Base-by-base conservation (phyloP, 2,329 filamentous ascomycete genomes). In the Colletotrichum somersetense region DNA sequence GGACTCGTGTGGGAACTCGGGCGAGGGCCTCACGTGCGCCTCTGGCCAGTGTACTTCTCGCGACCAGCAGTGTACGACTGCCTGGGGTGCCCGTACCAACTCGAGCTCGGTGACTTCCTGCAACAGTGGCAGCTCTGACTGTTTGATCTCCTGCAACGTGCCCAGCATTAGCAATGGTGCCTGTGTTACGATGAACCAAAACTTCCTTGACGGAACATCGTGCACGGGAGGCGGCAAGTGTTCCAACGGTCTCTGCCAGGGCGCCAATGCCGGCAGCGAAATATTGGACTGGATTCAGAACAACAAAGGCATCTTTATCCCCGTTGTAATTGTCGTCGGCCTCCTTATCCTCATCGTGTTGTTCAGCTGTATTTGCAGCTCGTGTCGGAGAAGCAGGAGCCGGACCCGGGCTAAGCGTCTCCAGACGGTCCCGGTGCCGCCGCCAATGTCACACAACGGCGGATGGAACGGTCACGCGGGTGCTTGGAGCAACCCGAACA, bases 41-140 rank as follows among this genome's bases (percentile, higher is more conserved):
- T 95, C 93, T 57, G 96, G 96, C 16, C 96, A 98, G 82, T 99
- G 96, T 82, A 99, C 96, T 4, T 96, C 93, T 65, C 91, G 96
- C 74, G 91, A 98, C 80, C 88, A 91, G 78, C 96, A 99, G 83
- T 99, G 96, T 85, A 91, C 92, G 81, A 92, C 91, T 14, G 87
- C 97, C 59, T 93, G 97, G 87, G 95, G 94, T 46, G 89, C 88
- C 38, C 89, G 92, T 73, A 92, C 91, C 0, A 87, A 89, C 68
- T 89, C 88, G 79, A 96, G 95, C 82, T 89, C 94, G 77, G 97
- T 94, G 2, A 91, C 90, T 77, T 92, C 95, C 12, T 99, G 96
- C 82, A 90, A 92, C 75, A 85, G 84, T 66, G 87, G 87, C 46
- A 91, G 90, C 62, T 68, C 67, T 23, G 66, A 70, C 48, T 99